Evolutionary conservation across 805 yeast genomes (phyloP), one percentile per base, ranked within the genome.

Genomic region (Saccharomycopsis microspora): DNA sequence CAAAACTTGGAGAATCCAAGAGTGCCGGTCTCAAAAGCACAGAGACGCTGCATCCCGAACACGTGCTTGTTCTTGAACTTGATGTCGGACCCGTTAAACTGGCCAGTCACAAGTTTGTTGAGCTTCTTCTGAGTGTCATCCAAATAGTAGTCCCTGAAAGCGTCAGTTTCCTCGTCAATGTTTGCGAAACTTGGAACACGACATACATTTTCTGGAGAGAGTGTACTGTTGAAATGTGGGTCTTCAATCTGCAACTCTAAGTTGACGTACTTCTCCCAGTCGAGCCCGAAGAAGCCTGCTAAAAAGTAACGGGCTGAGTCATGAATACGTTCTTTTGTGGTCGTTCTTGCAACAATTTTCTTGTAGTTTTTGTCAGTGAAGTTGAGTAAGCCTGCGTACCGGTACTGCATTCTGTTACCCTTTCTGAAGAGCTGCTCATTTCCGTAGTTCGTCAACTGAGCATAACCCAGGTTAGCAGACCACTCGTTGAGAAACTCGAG

Each of bases 21-120:
- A 10, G 77, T 83, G 48, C 82, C 85, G 41, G 82, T 64, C 62
- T 85, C 95, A 59, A 71, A 85, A 3, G 85, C 87, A 64, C 94
- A 85, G 64, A 78, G 70, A n/a, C 70, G 66, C 56, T 82, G 78
- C 55, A 85, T 57, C 29, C 61, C 62, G 39, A 59, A 63, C 32
- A 79, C 74, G 56, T 86, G 90, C 33, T 61, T 56, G 1, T 68
- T 58, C 3, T 78, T 71, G 36, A 34, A 34, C 36, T 34, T 34
- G 46, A 84, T 53, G 54, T 75, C 66, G 52, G 69, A 64, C 2
- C 78, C 82, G 3, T 77, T 76, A 46, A 84, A 75, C 43, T 71
- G 66, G 41, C 60, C 58, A 9, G 8, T 8, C 10, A 34, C n/a
- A n/a, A 34, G 36, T 34, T 8, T 9, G 56, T 74, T 74, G 43